phyloP scores from a whole-genome alignment of 2,329 filamentous ascomycete genomes.

The Phyllosticta citribraziliensis region DNA sequence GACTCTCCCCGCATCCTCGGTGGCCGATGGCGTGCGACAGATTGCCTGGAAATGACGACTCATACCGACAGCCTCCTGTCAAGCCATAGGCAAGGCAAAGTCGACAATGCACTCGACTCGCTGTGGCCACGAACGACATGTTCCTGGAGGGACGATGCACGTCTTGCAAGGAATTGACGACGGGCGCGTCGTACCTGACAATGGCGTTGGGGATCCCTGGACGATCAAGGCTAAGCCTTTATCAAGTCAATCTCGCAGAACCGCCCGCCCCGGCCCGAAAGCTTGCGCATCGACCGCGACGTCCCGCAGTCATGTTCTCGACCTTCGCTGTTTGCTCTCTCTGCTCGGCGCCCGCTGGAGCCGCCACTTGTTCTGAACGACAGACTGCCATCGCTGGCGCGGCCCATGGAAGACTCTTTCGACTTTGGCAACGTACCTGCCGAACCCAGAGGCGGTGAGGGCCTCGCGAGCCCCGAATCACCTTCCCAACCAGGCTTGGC shows the following conservation, averaged over 20 bases:
- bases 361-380: background rate
- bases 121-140: no score
- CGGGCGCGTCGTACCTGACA: background rate
- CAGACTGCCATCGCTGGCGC: no score
- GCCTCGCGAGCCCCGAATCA: background rate
- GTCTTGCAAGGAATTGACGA: background rate
- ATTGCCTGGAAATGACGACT: no score
- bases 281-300: background rate
- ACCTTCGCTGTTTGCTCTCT: background rate
- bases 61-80: no score
- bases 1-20: no score
- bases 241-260: background rate
- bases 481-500: background rate
- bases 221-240: background rate
- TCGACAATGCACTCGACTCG: no score
- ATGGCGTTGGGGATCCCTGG: background rate
- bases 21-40: no score
- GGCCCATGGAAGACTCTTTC: background rate
- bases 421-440: background rate
- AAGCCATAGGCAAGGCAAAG: no score
- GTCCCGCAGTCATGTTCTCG: background rate
- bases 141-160: background rate
- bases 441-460: background rate
- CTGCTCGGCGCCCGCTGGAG: background rate
- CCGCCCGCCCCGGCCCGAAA: background rate